These are phyloP conservation scores for Graphium sp. DNA, from an alignment of 2,329 filamentous ascomycete genomes.

Conservation along the genomic window DNA sequence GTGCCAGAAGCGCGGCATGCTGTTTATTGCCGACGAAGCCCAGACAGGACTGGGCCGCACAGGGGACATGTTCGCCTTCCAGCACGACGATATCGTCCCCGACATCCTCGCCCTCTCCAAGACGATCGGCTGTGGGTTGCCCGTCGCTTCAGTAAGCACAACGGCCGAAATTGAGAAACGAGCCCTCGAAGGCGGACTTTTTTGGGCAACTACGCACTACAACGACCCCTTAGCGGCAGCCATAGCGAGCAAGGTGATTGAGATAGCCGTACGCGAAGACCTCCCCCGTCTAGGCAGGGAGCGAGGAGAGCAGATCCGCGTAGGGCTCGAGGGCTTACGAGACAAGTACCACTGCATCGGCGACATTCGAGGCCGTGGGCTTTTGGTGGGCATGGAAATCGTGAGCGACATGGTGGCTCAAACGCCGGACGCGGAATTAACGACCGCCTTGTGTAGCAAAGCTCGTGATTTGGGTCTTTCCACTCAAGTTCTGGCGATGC, in stretches of 20 bases:
- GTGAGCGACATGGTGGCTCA: constrained; percentile 24
- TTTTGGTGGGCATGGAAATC: constrained; percentile 32
- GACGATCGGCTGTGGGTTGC: constrained; percentile 34
- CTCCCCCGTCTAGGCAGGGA: constrained; percentile 20
- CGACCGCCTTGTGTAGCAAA: constrained; percentile 20
- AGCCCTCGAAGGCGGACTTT: constrained; percentile 23
- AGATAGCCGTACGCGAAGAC: constrained; percentile 31
- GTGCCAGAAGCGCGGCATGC: constrained; percentile 35
- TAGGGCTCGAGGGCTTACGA: constrained; percentile 23
- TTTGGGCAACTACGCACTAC: constrained; percentile 34
- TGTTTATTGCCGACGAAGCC: constrained; percentile 42
- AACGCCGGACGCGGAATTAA: constrained; percentile 22
- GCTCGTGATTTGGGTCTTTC: constrained; percentile 27
- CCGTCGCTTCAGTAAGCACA: constrained; percentile 29
- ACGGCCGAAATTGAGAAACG: constrained; percentile 25
- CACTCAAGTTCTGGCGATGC: constrained; percentile 27
- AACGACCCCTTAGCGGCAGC: constrained; percentile 36
- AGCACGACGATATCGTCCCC: constrained; percentile 27
- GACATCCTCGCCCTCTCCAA: constrained; percentile 35
- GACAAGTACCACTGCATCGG: constrained; percentile 33
- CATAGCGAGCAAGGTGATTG: constrained; percentile 35
- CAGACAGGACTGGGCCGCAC: constrained; percentile 40
- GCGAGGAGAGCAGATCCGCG: constrained; percentile 23
- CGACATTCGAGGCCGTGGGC: constrained; percentile 30
- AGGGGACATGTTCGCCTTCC: constrained; percentile 41